Evolutionary conservation across 2,329 filamentous ascomycete species (phyloP).

Genomic region (Stagonosporopsis cucurbitacearum): DNA sequence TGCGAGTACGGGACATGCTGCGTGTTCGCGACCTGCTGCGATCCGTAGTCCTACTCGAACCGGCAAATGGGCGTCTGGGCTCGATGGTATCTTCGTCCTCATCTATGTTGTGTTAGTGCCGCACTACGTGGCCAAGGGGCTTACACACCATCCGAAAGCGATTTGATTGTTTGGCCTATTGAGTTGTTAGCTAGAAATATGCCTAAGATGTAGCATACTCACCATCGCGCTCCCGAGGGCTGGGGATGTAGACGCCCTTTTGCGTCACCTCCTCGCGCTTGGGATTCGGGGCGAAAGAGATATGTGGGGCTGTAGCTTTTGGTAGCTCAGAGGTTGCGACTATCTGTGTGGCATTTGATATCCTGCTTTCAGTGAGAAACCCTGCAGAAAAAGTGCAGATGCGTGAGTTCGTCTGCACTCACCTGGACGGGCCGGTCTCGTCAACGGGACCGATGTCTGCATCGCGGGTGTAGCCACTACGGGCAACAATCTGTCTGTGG

Average conservation of each 20-base stretch:
- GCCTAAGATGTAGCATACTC: not conserved
- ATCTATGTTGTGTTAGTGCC: not conserved
- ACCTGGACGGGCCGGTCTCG: constrained; percentile 4
- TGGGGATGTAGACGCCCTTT: constrained; percentile 1
- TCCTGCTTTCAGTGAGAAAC: not conserved
- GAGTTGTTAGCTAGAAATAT: not conserved
- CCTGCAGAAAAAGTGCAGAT: too few relatives aligned
- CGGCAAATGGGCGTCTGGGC: not conserved
- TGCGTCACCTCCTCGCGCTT: not conserved
- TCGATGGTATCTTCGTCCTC: constrained; percentile 1
- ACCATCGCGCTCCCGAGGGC: constrained; percentile 1
- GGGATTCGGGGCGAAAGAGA: not conserved
- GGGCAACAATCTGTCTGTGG: not conserved
- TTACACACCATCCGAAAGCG: not conserved
- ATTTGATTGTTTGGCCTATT: not conserved
- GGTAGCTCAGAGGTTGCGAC: not conserved
- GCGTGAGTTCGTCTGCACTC: too few relatives aligned
- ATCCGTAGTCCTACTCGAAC: constrained; percentile 9
- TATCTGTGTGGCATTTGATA: not conserved
- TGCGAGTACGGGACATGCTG: constrained; percentile 10
- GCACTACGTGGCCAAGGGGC: not conserved
- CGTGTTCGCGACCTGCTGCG: constrained; percentile 11
- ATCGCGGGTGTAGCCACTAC: constrained; percentile 2
- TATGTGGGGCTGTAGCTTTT: not conserved
- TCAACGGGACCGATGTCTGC: constrained; percentile 13